A percentile compares a stretch with the other conserved stretches of the same genome.
Conservation (phyloP, 305 asterid genomes). For the Fraxinus ornus region DNA sequence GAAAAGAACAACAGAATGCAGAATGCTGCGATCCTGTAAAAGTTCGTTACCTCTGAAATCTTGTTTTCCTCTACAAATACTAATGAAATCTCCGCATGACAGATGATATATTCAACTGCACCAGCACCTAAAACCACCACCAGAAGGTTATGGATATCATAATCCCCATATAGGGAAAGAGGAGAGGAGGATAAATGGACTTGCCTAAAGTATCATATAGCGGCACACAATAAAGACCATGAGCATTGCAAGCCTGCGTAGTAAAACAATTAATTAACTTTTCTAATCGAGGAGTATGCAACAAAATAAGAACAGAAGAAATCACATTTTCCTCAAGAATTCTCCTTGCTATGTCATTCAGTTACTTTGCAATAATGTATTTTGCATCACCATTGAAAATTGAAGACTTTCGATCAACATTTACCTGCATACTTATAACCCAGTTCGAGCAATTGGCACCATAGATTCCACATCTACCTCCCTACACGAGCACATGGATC, state of each 20-base stretch:
- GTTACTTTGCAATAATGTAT: not conserved
- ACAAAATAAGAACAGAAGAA: not conserved
- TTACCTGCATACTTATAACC: conserved; percentile 83
- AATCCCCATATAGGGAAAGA: not conserved
- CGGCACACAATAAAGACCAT: conserved; percentile 71
- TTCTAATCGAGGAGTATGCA: not conserved
- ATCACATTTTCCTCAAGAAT: not conserved
- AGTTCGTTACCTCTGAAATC: conserved; percentile 54
- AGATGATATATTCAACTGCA: conserved; percentile 74
- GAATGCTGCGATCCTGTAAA: not conserved
- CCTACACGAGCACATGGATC: conserved; percentile 36
- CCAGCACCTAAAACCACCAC: conserved; percentile 60
- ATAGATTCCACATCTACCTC: conserved; percentile 72
- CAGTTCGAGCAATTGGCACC: conserved; percentile 84
- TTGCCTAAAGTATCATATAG: conserved; percentile 80
- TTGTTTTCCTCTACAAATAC: conserved; percentile 70
- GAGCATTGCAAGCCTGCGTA: conserved; percentile 84
- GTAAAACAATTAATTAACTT: not conserved
- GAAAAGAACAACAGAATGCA: not conserved
- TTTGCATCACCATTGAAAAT: not conserved
- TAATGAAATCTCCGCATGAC: conserved; percentile 74
- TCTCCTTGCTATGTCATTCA: not conserved
- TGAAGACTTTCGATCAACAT: not conserved
- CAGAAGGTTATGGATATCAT: not conserved
- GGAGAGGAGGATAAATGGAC: not conserved